Percentiles rank a stretch among this genome's conserved stretches.
These are phyloP conservation scores for Physcia stellaris DNA, from an alignment of 495 filamentous ascomycete genomes.

Conservation along the genomic window DNA sequence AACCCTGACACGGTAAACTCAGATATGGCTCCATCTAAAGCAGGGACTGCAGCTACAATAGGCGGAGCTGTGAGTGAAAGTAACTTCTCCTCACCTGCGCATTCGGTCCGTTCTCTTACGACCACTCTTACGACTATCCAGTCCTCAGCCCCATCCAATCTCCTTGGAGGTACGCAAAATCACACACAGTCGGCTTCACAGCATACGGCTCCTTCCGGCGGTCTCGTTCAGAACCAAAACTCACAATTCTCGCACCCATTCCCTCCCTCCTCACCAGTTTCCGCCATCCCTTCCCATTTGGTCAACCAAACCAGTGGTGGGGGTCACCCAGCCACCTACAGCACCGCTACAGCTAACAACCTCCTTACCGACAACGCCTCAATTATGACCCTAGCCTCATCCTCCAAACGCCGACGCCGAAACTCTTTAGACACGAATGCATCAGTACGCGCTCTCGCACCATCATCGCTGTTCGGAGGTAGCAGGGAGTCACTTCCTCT, in stretches of 20 bases:
- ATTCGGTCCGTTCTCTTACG: slow-evolving; percentile 79
- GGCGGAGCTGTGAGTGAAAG: slow-evolving; percentile 50
- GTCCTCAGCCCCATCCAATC: slow-evolving; percentile 59
- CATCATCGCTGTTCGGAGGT: slow-evolving; percentile 83
- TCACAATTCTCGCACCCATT: slow-evolving; percentile 84
- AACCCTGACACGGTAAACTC: slow-evolving; percentile 63
- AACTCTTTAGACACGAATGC: slow-evolving; percentile 93
- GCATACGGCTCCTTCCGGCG: slow-evolving; percentile 27
- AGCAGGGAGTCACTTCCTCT: slow-evolving; percentile 78
- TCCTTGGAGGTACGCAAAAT: slow-evolving; percentile 30
- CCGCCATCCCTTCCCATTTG: slow-evolving; percentile 71
- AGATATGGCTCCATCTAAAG: slow-evolving; percentile 64
- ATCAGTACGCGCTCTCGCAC: slow-evolving; percentile 81
- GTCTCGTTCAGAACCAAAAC: slow-evolving; percentile 6
- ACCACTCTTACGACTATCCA: slow-evolving; percentile 96
- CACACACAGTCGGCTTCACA: slow-evolving; percentile 21
- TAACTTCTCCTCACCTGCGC: slow-evolving; percentile 88
- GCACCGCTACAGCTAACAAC: slow-evolving; percentile 79
- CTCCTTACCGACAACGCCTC: slow-evolving; percentile 89
- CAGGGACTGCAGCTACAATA: slow-evolving; percentile 55
- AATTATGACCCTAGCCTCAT: slow-evolving; percentile 90
- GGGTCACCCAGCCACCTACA: slow-evolving; percentile 71
- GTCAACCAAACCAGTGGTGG: slow-evolving; percentile 32
- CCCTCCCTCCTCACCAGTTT: slow-evolving; percentile 55
- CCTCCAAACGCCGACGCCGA: slow-evolving; percentile 75